These are phyloP conservation scores for Corchorus olitorius DNA, from an alignment of 345 rosid species.

Conservation along the genomic window DNA sequence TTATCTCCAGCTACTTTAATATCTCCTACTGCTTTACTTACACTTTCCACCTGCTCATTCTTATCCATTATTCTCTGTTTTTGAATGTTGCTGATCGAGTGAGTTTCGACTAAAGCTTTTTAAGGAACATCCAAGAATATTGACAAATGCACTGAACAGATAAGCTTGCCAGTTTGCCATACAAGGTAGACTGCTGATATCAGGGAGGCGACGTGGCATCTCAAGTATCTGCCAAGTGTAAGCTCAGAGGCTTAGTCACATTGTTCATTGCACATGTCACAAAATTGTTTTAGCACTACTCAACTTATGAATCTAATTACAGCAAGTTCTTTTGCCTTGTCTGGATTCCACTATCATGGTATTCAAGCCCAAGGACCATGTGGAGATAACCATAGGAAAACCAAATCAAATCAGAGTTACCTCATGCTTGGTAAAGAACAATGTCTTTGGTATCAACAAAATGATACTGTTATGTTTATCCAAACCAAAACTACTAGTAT, in stretches of 20 bases:
- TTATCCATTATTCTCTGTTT: slow-evolving; percentile 6
- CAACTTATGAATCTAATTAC: background rate
- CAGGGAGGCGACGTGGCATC: background rate
- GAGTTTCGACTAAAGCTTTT: slow-evolving; percentile 39
- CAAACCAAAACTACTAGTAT: background rate
- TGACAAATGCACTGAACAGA: background rate
- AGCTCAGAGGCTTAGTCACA: background rate
- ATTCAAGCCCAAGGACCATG: background rate
- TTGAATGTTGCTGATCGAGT: background rate
- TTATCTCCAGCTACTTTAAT: background rate
- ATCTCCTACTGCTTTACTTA: background rate
- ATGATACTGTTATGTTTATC: background rate
- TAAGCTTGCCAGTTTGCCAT: background rate
- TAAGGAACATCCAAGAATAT: background rate
- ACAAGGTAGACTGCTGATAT: background rate
- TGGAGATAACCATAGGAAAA: background rate
- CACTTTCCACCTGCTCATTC: background rate
- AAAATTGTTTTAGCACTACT: background rate
- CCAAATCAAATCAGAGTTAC: background rate
- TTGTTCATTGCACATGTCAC: background rate
- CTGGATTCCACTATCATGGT: background rate
- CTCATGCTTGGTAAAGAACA: background rate
- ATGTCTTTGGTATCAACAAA: background rate
- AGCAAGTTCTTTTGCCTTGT: background rate
- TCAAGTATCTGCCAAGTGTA: background rate